Evolutionary conservation across 495 filamentous ascomycete genomes (phyloP).

Genomic region (Penicillium alfredii): DNA sequence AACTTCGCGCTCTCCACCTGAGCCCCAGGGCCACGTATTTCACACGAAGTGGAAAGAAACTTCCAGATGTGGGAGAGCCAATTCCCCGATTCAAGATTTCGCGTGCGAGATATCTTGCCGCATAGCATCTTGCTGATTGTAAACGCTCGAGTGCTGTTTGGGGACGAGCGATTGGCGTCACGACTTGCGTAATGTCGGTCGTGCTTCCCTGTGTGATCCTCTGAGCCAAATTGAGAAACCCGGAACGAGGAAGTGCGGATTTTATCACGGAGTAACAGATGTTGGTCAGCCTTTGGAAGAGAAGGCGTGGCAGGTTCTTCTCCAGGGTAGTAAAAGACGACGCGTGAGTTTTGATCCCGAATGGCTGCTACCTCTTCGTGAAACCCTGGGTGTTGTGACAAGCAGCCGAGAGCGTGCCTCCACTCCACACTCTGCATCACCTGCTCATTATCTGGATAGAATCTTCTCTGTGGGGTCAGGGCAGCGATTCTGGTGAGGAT

Average conservation of each 20-base stretch:
- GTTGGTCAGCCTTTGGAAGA: no score
- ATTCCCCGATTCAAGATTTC: conserved; percentile 11
- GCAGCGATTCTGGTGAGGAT: conserved; percentile 41
- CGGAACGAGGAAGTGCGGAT: conserved; percentile 46
- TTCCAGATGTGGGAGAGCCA: no score
- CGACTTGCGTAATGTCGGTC: no score
- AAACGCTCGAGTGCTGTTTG: conserved; percentile 6
- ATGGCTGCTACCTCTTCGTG: conserved; percentile 1
- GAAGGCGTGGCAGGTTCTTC: no score
- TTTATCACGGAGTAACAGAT: conserved; percentile 32
- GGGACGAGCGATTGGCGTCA: no score
- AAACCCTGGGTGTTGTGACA: conserved; percentile 8
- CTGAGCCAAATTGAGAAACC: conserved; percentile 48
- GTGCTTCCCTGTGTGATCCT: no score
- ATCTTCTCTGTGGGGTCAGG: conserved; percentile 47
- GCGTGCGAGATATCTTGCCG: background rate
- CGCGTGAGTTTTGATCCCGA: background rate
- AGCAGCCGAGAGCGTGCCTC: background rate
- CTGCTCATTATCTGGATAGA: conserved; percentile 46
- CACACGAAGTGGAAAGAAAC: conserved; percentile 3
- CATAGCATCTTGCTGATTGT: conserved; percentile 10
- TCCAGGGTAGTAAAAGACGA: no score
- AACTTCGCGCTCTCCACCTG: conserved; percentile 8
- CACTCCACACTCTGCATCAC: conserved; percentile 7
- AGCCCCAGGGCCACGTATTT: conserved; percentile 5